Conservation (phyloP, 768 basidiomycete genomes). For the button mushroom (Agaricus bisporus) region DNA sequence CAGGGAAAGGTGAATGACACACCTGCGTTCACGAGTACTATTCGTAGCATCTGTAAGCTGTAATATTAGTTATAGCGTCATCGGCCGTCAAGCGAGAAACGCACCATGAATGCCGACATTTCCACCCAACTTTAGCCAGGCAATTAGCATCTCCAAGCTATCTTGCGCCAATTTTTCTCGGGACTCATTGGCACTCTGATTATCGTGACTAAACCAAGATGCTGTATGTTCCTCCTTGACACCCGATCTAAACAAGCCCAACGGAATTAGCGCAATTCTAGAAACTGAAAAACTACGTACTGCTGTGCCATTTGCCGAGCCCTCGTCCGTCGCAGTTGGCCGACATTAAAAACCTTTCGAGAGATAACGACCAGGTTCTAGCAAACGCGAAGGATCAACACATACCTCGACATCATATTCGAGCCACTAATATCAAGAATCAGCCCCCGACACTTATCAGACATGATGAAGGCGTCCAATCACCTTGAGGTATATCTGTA, state of each 20-base stretch:
- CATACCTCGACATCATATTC: constrained; percentile 94
- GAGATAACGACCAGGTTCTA: neutral
- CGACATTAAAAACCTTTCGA: constrained; percentile 91
- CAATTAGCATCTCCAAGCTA: constrained; percentile 89
- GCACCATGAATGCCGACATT: constrained; percentile 98
- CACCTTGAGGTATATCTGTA: constrained; percentile 93
- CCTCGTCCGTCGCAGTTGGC: constrained; percentile 83
- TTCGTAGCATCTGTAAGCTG: constrained; percentile 85
- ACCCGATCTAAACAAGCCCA: constrained; percentile 48
- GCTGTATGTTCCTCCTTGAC: constrained; percentile 89
- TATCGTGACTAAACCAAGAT: constrained; percentile 83
- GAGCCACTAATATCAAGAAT: constrained; percentile 65
- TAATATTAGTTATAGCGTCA: neutral
- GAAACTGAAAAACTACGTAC: constrained; percentile 31
- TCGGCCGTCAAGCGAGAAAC: neutral
- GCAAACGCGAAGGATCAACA: neutral
- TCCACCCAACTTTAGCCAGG: constrained; percentile 91
- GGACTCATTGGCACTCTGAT: constrained; percentile 65
- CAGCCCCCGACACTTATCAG: constrained; percentile 2
- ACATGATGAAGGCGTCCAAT: constrained; percentile 14
- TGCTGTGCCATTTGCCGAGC: constrained; percentile 75
- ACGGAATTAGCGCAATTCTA: neutral
- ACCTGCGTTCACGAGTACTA: constrained; percentile 75
- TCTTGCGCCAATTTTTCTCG: constrained; percentile 86
- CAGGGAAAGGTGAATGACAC: constrained; percentile 11